Percentiles rank a stretch among this genome's conserved stretches.
phyloP scores from a whole-genome alignment of 805 yeast genomes.

The Metschnikowia orientalis region DNA sequence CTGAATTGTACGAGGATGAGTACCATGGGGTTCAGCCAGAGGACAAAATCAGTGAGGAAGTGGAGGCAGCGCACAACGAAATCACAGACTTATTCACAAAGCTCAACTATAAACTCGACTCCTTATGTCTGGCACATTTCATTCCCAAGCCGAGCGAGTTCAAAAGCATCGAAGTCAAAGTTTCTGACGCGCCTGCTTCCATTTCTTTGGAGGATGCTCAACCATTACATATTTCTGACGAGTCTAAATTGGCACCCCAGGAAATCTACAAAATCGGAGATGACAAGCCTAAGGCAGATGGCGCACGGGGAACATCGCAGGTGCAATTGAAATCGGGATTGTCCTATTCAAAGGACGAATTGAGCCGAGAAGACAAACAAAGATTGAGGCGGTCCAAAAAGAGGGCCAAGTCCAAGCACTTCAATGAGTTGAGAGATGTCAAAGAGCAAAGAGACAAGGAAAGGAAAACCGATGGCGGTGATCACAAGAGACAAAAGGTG shows the following conservation, averaged over 20 bases:
- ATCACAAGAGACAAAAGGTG: conserved; percentile 49
- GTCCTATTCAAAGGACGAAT: conserved; percentile 75
- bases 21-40: conserved; percentile 46
- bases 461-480: conserved; percentile 13
- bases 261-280: conserved; percentile 68
- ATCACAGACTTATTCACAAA: conserved; percentile 59
- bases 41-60: conserved; percentile 55
- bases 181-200: conserved; percentile 59
- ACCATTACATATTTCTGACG: conserved; percentile 75
- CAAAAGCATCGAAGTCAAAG: conserved; percentile 73
- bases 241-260: conserved; percentile 86
- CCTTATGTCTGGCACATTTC: conserved; percentile 90
- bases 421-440: conserved; percentile 31
- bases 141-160: conserved; percentile 81
- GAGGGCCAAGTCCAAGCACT: conserved; percentile 65
- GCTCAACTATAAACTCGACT: conserved; percentile 71
- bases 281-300: conserved; percentile 28
- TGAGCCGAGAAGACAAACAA: conserved; percentile 79
- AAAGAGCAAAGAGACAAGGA: conserved; percentile 27
- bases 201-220: conserved; percentile 95
- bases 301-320: conserved; percentile 41
- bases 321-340: conserved; percentile 72
- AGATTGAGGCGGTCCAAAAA: conserved; percentile 83
- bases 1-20: conserved; percentile 89
- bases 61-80: conserved; percentile 72